A percentile compares a stretch with the other conserved stretches of the same genome.
Evolutionary conservation across 2,329 filamentous ascomycete genomes (phyloP).

Genomic region (Didymella keratinophila): DNA sequence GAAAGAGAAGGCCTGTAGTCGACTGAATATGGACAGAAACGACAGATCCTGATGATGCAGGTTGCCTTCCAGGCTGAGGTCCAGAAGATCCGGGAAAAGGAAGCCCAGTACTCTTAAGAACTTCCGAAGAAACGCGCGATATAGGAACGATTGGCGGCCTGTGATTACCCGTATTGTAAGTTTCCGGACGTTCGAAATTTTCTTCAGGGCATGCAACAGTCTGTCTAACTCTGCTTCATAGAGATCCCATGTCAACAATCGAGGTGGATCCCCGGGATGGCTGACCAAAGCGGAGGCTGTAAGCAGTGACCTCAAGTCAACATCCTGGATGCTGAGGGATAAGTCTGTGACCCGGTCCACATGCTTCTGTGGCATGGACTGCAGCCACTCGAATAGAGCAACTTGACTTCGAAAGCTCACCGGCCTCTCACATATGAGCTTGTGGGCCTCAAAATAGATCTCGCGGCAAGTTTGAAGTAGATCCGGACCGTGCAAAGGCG

Average conservation of each 20-base stretch:
- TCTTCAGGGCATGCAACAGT: constrained; percentile 24
- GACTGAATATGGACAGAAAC: constrained; percentile 26
- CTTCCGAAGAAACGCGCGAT: constrained; percentile 33
- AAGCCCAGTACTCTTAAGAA: constrained; percentile 27
- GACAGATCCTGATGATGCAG: constrained; percentile 33
- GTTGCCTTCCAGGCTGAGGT: constrained; percentile 37
- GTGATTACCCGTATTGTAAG: constrained; percentile 31
- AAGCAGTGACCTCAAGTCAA: constrained; percentile 38
- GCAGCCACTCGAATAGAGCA: constrained; percentile 36
- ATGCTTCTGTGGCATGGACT: constrained; percentile 21
- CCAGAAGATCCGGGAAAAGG: constrained; percentile 26
- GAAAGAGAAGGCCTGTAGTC: constrained; percentile 36
- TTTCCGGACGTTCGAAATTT: constrained; percentile 30
- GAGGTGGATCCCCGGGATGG: constrained; percentile 8
- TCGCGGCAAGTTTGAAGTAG: constrained; percentile 39
- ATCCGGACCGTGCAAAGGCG: constrained; percentile 26
- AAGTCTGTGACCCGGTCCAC: constrained; percentile 31
- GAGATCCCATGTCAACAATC: constrained; percentile 35
- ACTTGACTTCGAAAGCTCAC: constrained; percentile 36
- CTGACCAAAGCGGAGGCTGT: constrained; percentile 5
- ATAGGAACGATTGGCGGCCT: constrained; percentile 35
- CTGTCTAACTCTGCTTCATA: constrained; percentile 36
- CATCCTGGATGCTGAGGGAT: constrained; percentile 38
- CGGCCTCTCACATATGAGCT: constrained; percentile 42
- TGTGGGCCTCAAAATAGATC: constrained; percentile 37